Conservation (phyloP, 2,329 filamentous ascomycete genomes). For the Diaporthe citriasiana region DNA sequence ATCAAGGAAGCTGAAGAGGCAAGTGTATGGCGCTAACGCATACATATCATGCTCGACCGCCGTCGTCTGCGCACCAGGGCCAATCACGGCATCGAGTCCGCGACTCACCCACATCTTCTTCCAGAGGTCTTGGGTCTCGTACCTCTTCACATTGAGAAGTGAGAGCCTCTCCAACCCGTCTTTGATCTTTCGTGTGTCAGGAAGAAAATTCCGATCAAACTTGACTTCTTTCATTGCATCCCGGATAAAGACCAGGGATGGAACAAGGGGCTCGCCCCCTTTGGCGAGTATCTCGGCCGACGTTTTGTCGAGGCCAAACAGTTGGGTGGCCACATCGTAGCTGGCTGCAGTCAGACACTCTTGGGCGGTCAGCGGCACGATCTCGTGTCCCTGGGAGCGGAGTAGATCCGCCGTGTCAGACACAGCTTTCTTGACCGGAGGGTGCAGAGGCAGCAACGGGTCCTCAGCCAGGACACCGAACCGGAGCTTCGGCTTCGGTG, state of each 20-base stretch:
- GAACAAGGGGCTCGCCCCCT: slow-evolving; percentile 40
- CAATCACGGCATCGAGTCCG: slow-evolving; percentile 41
- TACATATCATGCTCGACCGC: slow-evolving; percentile 43
- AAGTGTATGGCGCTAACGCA: slow-evolving; percentile 41
- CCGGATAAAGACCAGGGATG: slow-evolving; percentile 20
- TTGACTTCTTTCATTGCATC: slow-evolving; percentile 30
- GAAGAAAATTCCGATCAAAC: slow-evolving; percentile 9
- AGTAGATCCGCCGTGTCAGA: slow-evolving; percentile 18
- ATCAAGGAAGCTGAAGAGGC: slow-evolving; percentile 42
- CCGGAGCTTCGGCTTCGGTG: not conserved
- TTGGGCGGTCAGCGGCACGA: slow-evolving; percentile 17
- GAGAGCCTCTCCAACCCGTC: slow-evolving; percentile 35
- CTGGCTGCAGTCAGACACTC: slow-evolving; percentile 33
- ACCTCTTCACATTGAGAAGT: slow-evolving; percentile 36
- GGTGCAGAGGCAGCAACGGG: slow-evolving; percentile 41
- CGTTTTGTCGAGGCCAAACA: slow-evolving; percentile 41
- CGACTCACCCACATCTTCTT: slow-evolving; percentile 37
- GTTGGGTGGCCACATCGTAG: slow-evolving; percentile 36
- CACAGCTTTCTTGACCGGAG: slow-evolving; percentile 34
- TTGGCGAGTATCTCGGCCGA: slow-evolving; percentile 24
- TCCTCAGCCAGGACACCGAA: slow-evolving; percentile 43
- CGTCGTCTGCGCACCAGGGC: slow-evolving; percentile 40
- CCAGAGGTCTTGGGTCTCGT: slow-evolving; percentile 41
- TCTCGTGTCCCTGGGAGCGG: slow-evolving; percentile 33
- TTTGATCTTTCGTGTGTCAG: slow-evolving; percentile 28